These are phyloP conservation scores for Nemania sp. DNA, from an alignment of 2,329 filamentous ascomycete genomes.

Conservation along the genomic window DNA sequence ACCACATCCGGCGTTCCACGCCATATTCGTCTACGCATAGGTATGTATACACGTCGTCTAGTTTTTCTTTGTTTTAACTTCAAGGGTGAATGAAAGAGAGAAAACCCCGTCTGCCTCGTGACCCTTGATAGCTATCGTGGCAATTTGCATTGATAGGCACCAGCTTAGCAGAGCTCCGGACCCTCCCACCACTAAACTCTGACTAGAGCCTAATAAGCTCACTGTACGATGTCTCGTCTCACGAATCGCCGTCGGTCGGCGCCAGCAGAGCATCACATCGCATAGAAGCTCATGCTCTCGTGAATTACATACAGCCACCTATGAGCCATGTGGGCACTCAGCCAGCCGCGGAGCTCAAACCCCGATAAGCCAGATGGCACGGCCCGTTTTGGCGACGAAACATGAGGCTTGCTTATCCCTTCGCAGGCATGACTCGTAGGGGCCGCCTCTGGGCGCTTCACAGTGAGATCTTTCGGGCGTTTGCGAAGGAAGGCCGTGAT, in stretches of 20 bases:
- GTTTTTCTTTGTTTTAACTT: slow-evolving; percentile 1
- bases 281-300: not conserved
- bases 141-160: not conserved
- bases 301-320: not conserved
- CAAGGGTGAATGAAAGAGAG: not conserved
- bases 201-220: not conserved
- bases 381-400: slow-evolving; percentile 13
- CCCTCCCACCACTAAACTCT: slow-evolving; percentile 17
- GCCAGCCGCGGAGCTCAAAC: not conserved
- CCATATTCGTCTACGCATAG: slow-evolving; percentile 4
- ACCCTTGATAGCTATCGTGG: slow-evolving; percentile 6
- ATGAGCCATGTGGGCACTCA: slow-evolving; percentile 3
- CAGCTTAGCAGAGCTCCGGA: slow-evolving; percentile 14
- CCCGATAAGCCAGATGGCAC: slow-evolving; percentile 16
- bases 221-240: slow-evolving; percentile 18
- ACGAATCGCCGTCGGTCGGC: slow-evolving; percentile 9
- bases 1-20: slow-evolving; percentile 3
- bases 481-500: not conserved
- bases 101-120: not conserved
- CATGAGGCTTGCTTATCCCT: slow-evolving; percentile 9
- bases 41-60: slow-evolving; percentile 8
- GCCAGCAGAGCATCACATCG: not conserved
- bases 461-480: not conserved
- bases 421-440: slow-evolving; percentile 29
- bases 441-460: slow-evolving; percentile 13